Conservation (phyloP, 306 rosid species). For the Dicorynia guianensis region DNA sequence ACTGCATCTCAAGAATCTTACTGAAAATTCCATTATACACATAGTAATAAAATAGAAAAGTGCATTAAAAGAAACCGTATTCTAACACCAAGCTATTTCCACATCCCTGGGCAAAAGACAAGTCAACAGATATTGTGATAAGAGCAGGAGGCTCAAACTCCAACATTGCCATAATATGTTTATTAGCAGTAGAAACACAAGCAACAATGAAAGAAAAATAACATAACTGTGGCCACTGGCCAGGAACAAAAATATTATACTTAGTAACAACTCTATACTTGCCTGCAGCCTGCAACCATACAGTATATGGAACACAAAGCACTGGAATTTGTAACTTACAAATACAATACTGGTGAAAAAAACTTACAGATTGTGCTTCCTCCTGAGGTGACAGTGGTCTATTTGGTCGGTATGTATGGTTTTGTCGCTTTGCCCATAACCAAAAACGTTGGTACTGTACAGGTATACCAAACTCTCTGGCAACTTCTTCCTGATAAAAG, state of each 20-base stretch:
- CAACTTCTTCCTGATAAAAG: constrained; percentile 82
- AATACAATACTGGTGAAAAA: too few relatives aligned
- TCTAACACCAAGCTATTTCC: neutral
- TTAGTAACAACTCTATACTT: too few relatives aligned
- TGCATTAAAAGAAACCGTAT: neutral
- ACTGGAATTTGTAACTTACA: constrained; percentile 2
- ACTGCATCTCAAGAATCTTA: constrained; percentile 11
- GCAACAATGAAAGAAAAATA: neutral
- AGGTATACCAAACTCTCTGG: constrained; percentile 83
- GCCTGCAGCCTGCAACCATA: neutral
- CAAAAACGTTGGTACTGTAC: constrained; percentile 84
- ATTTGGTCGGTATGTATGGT: constrained; percentile 86
- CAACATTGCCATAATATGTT: neutral
- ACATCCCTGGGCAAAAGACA: neutral
- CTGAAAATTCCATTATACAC: neutral
- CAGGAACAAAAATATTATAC: constrained; percentile 1
- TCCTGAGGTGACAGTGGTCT: constrained; percentile 76
- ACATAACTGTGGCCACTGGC: constrained; percentile 7
- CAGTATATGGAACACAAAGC: constrained; percentile 18
- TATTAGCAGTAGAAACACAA: neutral
- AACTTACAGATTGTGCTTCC: constrained; percentile 80
- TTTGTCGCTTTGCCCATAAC: constrained; percentile 97
- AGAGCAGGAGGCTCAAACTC: neutral
- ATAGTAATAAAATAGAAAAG: neutral
- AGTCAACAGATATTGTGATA: neutral